Evolutionary conservation across 495 filamentous ascomycete species (phyloP).

Genomic region (Cercophora newfieldiana): DNA sequence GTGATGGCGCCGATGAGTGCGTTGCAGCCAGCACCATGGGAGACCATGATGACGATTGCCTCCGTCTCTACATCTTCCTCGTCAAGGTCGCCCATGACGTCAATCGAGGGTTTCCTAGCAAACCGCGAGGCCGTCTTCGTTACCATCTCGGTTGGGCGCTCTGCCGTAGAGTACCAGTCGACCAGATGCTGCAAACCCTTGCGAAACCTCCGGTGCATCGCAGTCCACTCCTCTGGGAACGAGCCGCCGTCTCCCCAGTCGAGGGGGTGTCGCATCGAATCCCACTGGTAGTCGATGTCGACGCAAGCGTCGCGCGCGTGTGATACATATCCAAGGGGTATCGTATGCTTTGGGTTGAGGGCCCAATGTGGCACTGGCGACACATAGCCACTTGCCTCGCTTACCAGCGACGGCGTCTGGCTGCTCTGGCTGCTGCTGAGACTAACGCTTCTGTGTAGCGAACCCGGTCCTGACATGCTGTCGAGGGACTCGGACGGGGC

Average conservation of each 20-base stretch:
- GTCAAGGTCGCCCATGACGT: conserved; percentile 20
- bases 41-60: conserved; percentile 84
- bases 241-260: conserved; percentile 85
- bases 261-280: conserved; percentile 74
- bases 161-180: conserved; percentile 67
- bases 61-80: conserved; percentile 59
- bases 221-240: conserved; percentile 90
- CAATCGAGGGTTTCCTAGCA: conserved; percentile 23
- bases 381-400: conserved; percentile 55
- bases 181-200: conserved; percentile 74
- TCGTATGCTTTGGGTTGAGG: conserved; percentile 72
- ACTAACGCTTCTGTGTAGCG: conserved; percentile 29
- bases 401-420: conserved; percentile 8
- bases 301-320: conserved; percentile 91
- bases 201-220: conserved; percentile 88
- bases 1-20: conserved; percentile 89
- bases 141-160: conserved; percentile 52
- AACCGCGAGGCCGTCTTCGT: conserved; percentile 34
- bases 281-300: conserved; percentile 89
- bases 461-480: conserved; percentile 22
- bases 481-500: conserved; percentile 25
- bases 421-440: conserved; percentile 19
- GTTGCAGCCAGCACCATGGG: conserved; percentile 97
- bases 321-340: conserved; percentile 82
- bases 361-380: conserved; percentile 82